A percentile compares a stretch with the other conserved stretches of the same genome.
These are phyloP conservation scores for Infundibulicybe gibba DNA, from an alignment of 768 basidiomycete species.

Conservation along the genomic window DNA sequence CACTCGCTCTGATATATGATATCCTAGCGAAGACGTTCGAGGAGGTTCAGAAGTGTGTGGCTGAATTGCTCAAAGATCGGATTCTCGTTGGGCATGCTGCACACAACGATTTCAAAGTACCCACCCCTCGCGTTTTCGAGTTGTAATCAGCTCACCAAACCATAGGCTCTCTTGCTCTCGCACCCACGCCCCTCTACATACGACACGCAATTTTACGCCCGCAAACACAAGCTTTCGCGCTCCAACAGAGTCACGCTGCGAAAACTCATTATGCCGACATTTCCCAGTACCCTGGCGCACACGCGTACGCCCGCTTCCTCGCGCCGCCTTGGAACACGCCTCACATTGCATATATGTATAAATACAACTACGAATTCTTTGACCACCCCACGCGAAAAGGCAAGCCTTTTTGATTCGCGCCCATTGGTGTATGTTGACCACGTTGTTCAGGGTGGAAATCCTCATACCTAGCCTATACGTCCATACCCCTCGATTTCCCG, in stretches of 20 bases:
- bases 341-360: constrained; percentile 23
- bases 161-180: constrained; percentile 63
- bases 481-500: too few relatives aligned
- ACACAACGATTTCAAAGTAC: constrained; percentile 84
- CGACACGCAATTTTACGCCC: constrained; percentile 66
- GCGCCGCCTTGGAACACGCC: constrained; percentile 1
- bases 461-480: too few relatives aligned
- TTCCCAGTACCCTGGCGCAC: constrained; percentile 20
- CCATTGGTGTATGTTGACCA: neutral
- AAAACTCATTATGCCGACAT: constrained; percentile 64
- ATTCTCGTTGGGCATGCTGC: constrained; percentile 91
- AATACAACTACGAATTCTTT: constrained; percentile 21
- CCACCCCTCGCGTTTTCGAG: constrained; percentile 7
- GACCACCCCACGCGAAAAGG: constrained; percentile 28
- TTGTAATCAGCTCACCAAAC: constrained; percentile 6
- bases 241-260: constrained; percentile 73
- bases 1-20: neutral
- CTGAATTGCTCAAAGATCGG: constrained; percentile 70
- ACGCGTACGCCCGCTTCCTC: constrained; percentile 17
- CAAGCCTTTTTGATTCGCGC: neutral
- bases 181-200: constrained; percentile 62
- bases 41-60: constrained; percentile 75
- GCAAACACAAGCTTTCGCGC: constrained; percentile 56
- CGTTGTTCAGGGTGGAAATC: too few relatives aligned
- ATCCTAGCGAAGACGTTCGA: constrained; percentile 71